Percentiles rank a stretch among this genome's conserved stretches.
These are phyloP conservation scores for Solanum raphanifolium DNA, from an alignment of 257 asterid genomes.

Conservation along the genomic window DNA sequence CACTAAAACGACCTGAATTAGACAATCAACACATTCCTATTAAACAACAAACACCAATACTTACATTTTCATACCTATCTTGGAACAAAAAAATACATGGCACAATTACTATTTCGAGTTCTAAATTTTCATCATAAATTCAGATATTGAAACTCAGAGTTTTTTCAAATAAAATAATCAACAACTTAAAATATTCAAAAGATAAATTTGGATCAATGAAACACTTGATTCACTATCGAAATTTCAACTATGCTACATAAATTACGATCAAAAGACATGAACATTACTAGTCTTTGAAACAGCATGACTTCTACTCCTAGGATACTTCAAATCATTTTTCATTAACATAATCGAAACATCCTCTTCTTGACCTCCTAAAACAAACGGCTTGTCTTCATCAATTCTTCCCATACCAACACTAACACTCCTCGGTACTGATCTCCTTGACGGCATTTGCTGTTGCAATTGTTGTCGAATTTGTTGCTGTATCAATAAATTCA, in stretches of 20 bases:
- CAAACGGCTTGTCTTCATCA: constrained; percentile 62
- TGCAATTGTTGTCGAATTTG: constrained; percentile 1
- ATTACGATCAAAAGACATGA: not conserved
- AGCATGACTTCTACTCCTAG: constrained; percentile 63
- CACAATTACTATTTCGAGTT: not conserved
- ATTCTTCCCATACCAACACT: constrained; percentile 81
- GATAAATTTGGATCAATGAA: not conserved
- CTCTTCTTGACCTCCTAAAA: constrained; percentile 15
- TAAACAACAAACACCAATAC: not conserved
- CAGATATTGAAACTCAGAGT: not conserved
- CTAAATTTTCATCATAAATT: not conserved
- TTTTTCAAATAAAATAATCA: not conserved
- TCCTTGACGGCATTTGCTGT: constrained; percentile 5
- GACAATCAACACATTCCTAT: not conserved
- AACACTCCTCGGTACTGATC: constrained; percentile 47
- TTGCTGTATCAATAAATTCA: constrained; percentile 21
- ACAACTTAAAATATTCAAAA: not conserved
- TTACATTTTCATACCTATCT: not conserved
- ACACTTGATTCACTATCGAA: not conserved
- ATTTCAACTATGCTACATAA: not conserved
- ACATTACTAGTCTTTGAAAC: constrained; percentile 9
- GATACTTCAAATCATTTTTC: constrained; percentile 20
- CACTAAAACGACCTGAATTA: not conserved
- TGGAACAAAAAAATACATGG: not conserved
- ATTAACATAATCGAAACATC: constrained; percentile 4